A percentile compares a stretch with the other conserved stretches of the same genome.
Evolutionary conservation across 805 yeast genomes (phyloP).

Genomic region (Sungouiella blattae): DNA sequence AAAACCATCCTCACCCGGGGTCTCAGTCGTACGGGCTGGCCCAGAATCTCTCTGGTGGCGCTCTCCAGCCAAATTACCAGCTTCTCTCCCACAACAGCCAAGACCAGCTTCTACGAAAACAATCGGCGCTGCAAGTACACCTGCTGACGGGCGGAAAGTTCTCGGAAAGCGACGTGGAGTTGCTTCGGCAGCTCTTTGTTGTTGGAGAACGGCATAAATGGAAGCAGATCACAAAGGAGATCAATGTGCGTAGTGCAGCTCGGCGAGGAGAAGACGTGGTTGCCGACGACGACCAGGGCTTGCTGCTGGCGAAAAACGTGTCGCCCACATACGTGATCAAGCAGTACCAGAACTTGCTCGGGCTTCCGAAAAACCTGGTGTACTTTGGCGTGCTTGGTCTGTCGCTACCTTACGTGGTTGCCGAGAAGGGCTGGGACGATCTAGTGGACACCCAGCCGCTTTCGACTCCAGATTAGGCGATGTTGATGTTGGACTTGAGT

Average conservation of each 20-base stretch:
- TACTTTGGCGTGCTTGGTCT: constrained; percentile 45
- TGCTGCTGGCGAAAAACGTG: constrained; percentile 28
- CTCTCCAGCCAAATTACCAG: too few relatives aligned
- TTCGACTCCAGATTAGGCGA: too few relatives aligned
- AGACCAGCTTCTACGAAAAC: too few relatives aligned
- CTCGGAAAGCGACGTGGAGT: constrained; percentile 42
- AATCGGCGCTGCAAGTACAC: too few relatives aligned
- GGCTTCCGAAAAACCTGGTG: constrained; percentile 47
- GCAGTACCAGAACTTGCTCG: constrained; percentile 53
- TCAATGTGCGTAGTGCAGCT: constrained; percentile 11
- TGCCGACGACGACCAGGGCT: not conserved
- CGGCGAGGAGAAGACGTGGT: constrained; percentile 1
- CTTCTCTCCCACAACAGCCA: too few relatives aligned
- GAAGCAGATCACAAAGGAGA: constrained; percentile 49
- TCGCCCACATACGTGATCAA: constrained; percentile 54
- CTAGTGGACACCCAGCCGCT: not conserved
- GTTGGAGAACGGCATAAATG: constrained; percentile 57
- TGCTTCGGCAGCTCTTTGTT: constrained; percentile 44
- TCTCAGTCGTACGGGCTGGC: too few relatives aligned
- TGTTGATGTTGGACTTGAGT: too few relatives aligned
- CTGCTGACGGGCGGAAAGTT: constrained; percentile 30
- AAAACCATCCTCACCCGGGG: too few relatives aligned
- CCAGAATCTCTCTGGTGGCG: too few relatives aligned
- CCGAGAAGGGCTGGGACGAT: constrained; percentile 41
- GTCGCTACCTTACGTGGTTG: constrained; percentile 51